Percentiles rank a stretch among this genome's conserved stretches.
Evolutionary conservation across 345 rosid genomes (phyloP).

Genomic region (Iberis pinnata): DNA sequence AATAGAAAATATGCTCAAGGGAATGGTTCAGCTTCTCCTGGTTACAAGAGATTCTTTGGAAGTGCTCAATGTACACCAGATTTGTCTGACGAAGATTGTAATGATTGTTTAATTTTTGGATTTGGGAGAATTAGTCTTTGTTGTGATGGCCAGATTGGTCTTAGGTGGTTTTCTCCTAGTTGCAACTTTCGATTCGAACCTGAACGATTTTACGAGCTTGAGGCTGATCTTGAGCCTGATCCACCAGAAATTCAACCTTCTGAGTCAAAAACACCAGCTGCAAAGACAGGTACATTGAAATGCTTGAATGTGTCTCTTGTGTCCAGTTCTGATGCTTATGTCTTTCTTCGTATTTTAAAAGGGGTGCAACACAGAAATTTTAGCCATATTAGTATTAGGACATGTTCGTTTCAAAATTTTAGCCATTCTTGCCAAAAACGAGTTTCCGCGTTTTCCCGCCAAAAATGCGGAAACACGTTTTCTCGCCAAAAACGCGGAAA

Average conservation of each 20-base stretch:
- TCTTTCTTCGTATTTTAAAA: too few relatives aligned
- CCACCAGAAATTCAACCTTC: slow-evolving; percentile 9
- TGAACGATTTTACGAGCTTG: slow-evolving; percentile 22
- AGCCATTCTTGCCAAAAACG: too few relatives aligned
- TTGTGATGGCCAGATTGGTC: slow-evolving; percentile 27
- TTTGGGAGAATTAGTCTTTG: slow-evolving; percentile 13
- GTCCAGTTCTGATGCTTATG: neutral
- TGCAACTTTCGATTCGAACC: slow-evolving; percentile 41
- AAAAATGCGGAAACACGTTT: too few relatives aligned
- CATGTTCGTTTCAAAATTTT: too few relatives aligned
- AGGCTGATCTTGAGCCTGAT: slow-evolving; percentile 14
- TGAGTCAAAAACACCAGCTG: slow-evolving; percentile 5
- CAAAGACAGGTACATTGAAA: slow-evolving; percentile 6
- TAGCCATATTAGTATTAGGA: too few relatives aligned
- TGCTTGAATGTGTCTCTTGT: slow-evolving; percentile 1
- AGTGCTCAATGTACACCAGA: slow-evolving; percentile 44
- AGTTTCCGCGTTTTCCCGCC: too few relatives aligned
- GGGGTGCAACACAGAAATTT: too few relatives aligned
- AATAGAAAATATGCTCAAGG: slow-evolving; percentile 43
- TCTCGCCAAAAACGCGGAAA: too few relatives aligned
- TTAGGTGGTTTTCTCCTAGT: slow-evolving; percentile 33
- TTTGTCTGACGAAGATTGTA: slow-evolving; percentile 29
- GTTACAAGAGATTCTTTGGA: slow-evolving; percentile 24
- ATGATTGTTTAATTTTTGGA: slow-evolving; percentile 22
- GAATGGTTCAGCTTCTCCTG: neutral